phyloP scores from a whole-genome alignment of 1,284 basidiomycete species.

The Schizopora paradoxa region DNA sequence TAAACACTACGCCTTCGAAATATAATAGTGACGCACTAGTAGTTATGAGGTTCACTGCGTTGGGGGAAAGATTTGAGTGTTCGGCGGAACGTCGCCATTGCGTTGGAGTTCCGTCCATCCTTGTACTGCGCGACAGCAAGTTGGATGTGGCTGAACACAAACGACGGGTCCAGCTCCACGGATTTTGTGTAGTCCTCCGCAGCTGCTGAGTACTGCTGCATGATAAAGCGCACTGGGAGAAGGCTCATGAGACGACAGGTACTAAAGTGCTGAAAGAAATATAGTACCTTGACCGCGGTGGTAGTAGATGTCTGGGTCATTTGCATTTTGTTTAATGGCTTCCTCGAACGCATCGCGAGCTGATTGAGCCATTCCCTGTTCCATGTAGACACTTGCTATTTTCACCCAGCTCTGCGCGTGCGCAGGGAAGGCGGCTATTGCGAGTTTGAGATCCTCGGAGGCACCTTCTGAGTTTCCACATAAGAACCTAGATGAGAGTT shows the following conservation, averaged over 20 bases:
- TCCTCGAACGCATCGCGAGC: constrained; percentile 91
- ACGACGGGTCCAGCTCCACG: constrained; percentile 74
- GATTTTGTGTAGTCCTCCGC: constrained; percentile 91
- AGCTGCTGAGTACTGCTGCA: constrained; percentile 83
- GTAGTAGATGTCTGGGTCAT: constrained; percentile 97
- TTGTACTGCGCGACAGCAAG: constrained; percentile 98
- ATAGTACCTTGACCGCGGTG: constrained; percentile 89
- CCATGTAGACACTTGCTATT: constrained; percentile 97
- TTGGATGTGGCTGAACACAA: constrained; percentile 96
- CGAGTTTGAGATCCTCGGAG: constrained; percentile 79
- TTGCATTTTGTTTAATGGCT: constrained; percentile 77
- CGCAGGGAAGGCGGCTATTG: constrained; percentile 67
- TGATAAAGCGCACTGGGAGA: constrained; percentile 84
- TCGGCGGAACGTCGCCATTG: constrained; percentile 86
- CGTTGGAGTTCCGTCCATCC: constrained; percentile 67
- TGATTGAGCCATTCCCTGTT: constrained; percentile 75
- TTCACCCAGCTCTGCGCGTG: constrained; percentile 94
- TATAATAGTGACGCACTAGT: constrained; percentile 58
- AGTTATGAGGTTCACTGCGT: constrained; percentile 83
- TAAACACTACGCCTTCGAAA: neutral
- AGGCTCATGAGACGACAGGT: neutral
- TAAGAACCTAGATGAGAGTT: constrained; percentile 60
- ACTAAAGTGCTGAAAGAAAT: neutral
- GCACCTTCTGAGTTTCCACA: constrained; percentile 83
- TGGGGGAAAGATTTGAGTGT: constrained; percentile 80